phyloP scores from a whole-genome alignment of 2,329 filamentous ascomycete genomes.

The Paecilomyces sp. region DNA sequence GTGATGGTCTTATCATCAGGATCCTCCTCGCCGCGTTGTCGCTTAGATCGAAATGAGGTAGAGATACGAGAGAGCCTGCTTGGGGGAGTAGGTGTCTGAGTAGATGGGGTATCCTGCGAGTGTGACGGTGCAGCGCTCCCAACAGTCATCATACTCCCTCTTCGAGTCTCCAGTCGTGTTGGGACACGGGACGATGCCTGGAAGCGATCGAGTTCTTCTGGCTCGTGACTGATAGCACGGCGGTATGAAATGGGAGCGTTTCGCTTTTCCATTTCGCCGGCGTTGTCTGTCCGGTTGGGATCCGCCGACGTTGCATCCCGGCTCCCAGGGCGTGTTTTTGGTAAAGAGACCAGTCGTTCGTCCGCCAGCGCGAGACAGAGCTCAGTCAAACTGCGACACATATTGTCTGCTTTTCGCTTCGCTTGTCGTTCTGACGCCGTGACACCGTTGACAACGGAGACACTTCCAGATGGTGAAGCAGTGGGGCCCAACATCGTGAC shows the following conservation, averaged over 20 bases:
- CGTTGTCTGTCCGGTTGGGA: slow-evolving; percentile 13
- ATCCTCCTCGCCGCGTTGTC: slow-evolving; percentile 30
- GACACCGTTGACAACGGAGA: slow-evolving; percentile 30
- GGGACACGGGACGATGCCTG: slow-evolving; percentile 20
- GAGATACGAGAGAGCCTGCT: slow-evolving; percentile 34
- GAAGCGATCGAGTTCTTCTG: slow-evolving; percentile 20
- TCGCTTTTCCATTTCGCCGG: slow-evolving; percentile 16
- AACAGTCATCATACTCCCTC: slow-evolving; percentile 27
- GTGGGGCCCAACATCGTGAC: slow-evolving; percentile 69
- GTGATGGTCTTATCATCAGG: slow-evolving; percentile 20
- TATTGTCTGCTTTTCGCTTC: slow-evolving; percentile 81
- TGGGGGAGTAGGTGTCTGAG: slow-evolving; percentile 21
- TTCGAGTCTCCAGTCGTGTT: slow-evolving; percentile 33
- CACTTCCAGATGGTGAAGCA: slow-evolving; percentile 50
- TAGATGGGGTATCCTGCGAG: slow-evolving; percentile 20
- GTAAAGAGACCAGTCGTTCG: slow-evolving; percentile 29
- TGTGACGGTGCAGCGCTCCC: slow-evolving; percentile 10
- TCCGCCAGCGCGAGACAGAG: slow-evolving; percentile 78
- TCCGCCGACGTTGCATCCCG: slow-evolving; percentile 15
- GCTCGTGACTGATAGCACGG: slow-evolving; percentile 32
- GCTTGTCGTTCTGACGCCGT: slow-evolving; percentile 68
- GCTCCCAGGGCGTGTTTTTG: slow-evolving; percentile 21
- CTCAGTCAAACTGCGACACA: slow-evolving; percentile 89
- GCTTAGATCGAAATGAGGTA: slow-evolving; percentile 29
- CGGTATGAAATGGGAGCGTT: slow-evolving; percentile 25